Evolutionary conservation across 441 rosid species (phyloP), one percentile per base, ranked within the genome.

Genomic region (Pelargonium australe): DNA sequence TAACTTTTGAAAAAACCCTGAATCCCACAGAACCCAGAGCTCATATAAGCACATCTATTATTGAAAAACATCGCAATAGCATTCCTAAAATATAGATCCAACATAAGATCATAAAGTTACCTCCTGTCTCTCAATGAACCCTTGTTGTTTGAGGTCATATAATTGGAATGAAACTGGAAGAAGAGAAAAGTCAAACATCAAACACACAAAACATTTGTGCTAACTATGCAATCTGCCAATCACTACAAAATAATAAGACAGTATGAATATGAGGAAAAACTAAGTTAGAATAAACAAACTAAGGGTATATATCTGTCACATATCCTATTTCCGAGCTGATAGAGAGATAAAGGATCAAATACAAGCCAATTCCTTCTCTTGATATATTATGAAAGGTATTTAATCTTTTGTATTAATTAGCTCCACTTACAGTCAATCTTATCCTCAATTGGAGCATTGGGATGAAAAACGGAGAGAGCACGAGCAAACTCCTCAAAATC

Each of bases 401-500:
- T 40, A 40, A 40, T 40, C 23, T 55, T 16, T 16, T 16, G 9
- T 58, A 58, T 17, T 20, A 19, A 20, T 58, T 19, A 58, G 10
- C 13, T 19, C 37, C 67, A 58, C 63, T 58, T 72, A 86, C 91
- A 85, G 23, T 85, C 89, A 66, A 91, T 89, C 79, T 91, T 89
- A 68, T 89, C 97, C 5, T 91, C 98, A 72, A 86, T 83, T 66
- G 96, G 91, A 1, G 98, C 96, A 67, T 87, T 93, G 70, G 97
- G 98, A 79, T 93, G 98, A 76, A 93, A 93, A 60, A 93, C 97
- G 1, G 98, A 93, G 57, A 93, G 91, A 65, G 97, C 96, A 70
- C 89, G 96, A 7, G 96, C 96, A 83, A 94, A 94, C 81, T 91
- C 97, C 80, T 94, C 98, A 58, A 94, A 94, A 63, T 95, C 98